Evolutionary conservation across 2,329 filamentous ascomycete species (phyloP).

Genomic region (Aureobasidium sp.): DNA sequence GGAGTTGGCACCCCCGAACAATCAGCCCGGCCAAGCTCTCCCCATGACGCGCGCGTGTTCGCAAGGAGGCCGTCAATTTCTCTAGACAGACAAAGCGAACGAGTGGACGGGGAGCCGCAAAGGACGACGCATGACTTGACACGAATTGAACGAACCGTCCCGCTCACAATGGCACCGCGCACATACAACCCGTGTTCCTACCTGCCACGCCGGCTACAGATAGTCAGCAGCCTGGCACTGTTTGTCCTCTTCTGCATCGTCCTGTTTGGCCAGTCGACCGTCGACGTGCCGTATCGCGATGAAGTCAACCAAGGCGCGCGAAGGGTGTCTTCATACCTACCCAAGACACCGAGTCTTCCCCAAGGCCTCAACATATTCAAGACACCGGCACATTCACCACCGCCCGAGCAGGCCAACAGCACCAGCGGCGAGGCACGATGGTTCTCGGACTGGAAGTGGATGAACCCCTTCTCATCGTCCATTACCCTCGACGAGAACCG

Average conservation of each 20-base stretch:
- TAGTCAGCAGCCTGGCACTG: constrained; percentile 31
- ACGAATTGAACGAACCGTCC: neutral
- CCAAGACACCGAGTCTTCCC: constrained; percentile 25
- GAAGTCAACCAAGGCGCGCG: constrained; percentile 31
- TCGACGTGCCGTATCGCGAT: constrained; percentile 27
- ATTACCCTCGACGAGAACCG: constrained; percentile 73
- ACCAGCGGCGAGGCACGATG: constrained; percentile 70
- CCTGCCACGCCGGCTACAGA: constrained; percentile 40
- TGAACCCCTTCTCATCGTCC: constrained; percentile 77
- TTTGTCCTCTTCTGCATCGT: constrained; percentile 31
- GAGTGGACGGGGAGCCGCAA: neutral
- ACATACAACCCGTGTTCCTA: constrained; percentile 26
- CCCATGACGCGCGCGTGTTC: neutral
- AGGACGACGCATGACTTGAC: constrained; percentile 6
- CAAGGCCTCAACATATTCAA: constrained; percentile 53
- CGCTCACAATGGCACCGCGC: constrained; percentile 11
- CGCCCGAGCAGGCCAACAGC: constrained; percentile 66
- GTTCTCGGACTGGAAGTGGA: constrained; percentile 86
- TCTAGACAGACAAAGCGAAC: neutral
- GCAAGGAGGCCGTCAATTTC: neutral
- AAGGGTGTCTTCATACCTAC: constrained; percentile 29
- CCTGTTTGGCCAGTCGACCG: constrained; percentile 25
- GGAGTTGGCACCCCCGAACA: neutral
- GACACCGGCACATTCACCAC: constrained; percentile 60
- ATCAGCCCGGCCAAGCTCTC: neutral